Percentiles rank a stretch among this genome's conserved stretches.
Evolutionary conservation across 768 basidiomycete genomes (phyloP).

Genomic region (Naganishia vishniacii): DNA sequence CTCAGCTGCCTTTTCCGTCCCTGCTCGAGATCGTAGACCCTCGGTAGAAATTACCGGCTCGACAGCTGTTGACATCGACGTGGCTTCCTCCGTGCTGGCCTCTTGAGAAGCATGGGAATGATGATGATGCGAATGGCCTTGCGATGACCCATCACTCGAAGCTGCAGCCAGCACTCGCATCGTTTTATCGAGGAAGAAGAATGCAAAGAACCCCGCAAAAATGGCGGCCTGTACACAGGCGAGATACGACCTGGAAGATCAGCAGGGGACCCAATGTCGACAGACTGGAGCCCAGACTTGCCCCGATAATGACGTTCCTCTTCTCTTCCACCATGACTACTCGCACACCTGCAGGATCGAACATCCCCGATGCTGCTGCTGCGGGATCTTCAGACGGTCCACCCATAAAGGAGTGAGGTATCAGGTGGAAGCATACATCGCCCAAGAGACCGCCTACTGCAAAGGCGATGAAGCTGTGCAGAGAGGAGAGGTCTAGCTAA

Average conservation of each 20-base stretch:
- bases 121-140: slow-evolving; percentile 61
- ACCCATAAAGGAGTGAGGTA: slow-evolving; percentile 87
- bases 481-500: slow-evolving; percentile 68
- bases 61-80: not conserved
- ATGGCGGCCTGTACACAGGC: slow-evolving; percentile 64
- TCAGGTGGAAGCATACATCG: slow-evolving; percentile 84
- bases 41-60: not conserved
- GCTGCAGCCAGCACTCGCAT: slow-evolving; percentile 71
- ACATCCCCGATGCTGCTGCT: slow-evolving; percentile 9
- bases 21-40: slow-evolving; percentile 9
- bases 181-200: slow-evolving; percentile 90
- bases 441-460: slow-evolving; percentile 90
- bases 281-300: slow-evolving; percentile 48
- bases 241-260: too few relatives aligned
- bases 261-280: slow-evolving; percentile 6
- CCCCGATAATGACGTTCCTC: slow-evolving; percentile 81
- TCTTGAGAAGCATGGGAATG: slow-evolving; percentile 28
- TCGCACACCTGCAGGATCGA: slow-evolving; percentile 55
- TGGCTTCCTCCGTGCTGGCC: not conserved
- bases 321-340: slow-evolving; percentile 84
- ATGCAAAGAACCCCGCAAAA: slow-evolving; percentile 78
- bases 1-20: not conserved
- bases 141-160: slow-evolving; percentile 53
- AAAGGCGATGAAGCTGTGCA: slow-evolving; percentile 92
- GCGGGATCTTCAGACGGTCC: slow-evolving; percentile 61